Evolutionary conservation across 108 stramenopile genomes (phyloP).

Genomic region (Stephanodiscus triporus): DNA sequence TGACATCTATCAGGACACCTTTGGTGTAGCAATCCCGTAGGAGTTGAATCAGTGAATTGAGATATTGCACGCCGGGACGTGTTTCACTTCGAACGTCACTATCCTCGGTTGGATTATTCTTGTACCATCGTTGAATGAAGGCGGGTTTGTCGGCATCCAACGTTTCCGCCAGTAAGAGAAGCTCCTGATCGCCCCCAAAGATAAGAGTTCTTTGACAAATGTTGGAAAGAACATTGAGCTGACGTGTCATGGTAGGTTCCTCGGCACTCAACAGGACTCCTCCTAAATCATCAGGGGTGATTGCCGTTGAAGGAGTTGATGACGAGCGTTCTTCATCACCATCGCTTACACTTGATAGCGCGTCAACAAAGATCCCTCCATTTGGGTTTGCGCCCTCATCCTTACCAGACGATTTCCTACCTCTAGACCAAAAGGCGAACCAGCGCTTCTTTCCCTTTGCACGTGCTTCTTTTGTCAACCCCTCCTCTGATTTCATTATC

Average conservation of each 20-base stretch:
- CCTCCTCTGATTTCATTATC: conserved; percentile 20
- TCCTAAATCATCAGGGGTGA: conserved; percentile 60
- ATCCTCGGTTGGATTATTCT: conserved; percentile 34
- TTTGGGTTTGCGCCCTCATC: conserved; percentile 4
- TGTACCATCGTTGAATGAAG: conserved; percentile 86
- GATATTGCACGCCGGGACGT: conserved; percentile 78
- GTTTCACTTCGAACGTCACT: conserved; percentile 41
- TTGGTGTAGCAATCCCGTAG: conserved; percentile 69
- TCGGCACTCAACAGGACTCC: conserved; percentile 75
- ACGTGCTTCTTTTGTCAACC: conserved; percentile 18
- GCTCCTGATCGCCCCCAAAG: conserved; percentile 85
- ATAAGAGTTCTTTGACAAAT: conserved; percentile 76
- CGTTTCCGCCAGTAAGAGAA: conserved; percentile 78
- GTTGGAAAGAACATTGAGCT: conserved; percentile 84
- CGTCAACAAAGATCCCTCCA: not conserved
- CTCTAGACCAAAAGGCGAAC: conserved; percentile 16
- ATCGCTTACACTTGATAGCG: not conserved
- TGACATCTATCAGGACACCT: conserved; percentile 65
- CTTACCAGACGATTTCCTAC: conserved; percentile 4
- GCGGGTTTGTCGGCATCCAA: conserved; percentile 74
- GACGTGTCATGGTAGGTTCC: conserved; percentile 85
- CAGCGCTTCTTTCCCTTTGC: conserved; percentile 23
- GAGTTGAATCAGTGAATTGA: conserved; percentile 72
- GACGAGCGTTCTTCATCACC: conserved; percentile 36
- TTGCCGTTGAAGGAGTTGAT: conserved; percentile 17